A percentile compares a stretch with the other conserved stretches of the same genome.
phyloP scores from a whole-genome alignment of 2,329 filamentous ascomycete species.

The Scedosporium aurantiacum region DNA sequence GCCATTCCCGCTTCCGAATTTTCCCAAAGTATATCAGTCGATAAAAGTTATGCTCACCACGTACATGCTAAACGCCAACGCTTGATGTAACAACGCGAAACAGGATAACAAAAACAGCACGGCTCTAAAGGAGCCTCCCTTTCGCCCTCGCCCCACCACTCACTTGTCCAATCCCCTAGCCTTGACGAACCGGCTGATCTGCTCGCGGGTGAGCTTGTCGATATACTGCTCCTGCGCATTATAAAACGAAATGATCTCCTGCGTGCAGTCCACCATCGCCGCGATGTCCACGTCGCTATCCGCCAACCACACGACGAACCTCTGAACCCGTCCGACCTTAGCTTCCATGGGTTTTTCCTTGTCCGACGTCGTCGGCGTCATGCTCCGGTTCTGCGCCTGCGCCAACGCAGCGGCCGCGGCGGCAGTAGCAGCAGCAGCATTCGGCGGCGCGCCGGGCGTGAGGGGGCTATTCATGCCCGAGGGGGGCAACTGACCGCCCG shows the following conservation, averaged over 20 bases:
- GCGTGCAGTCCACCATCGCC: constrained; percentile 76
- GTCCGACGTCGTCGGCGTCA: constrained; percentile 8
- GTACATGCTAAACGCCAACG: background rate
- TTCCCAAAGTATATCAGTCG: background rate
- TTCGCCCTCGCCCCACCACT: constrained; percentile 5
- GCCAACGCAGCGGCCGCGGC: constrained; percentile 37
- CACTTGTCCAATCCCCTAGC: constrained; percentile 44
- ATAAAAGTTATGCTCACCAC: background rate
- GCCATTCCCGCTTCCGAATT: background rate
- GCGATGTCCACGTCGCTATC: constrained; percentile 79
- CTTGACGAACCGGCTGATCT: constrained; percentile 49
- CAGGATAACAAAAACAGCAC: background rate
- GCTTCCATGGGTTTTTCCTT: constrained; percentile 29
- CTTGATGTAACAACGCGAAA: background rate
- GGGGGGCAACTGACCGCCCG: constrained; percentile 1
- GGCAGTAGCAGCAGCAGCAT: constrained; percentile 31
- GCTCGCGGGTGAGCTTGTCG: constrained; percentile 46
- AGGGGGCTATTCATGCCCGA: background rate
- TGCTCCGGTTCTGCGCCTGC: constrained; percentile 28
- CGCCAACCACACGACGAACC: constrained; percentile 66
- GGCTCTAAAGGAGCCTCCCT: background rate
- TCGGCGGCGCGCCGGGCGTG: constrained; percentile 10
- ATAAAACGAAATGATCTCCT: constrained; percentile 85
- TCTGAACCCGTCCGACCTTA: constrained; percentile 38
- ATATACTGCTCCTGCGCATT: constrained; percentile 55